phyloP scores from a whole-genome alignment of 2,329 filamentous ascomycete genomes.

The Fusarium ambrosium region DNA sequence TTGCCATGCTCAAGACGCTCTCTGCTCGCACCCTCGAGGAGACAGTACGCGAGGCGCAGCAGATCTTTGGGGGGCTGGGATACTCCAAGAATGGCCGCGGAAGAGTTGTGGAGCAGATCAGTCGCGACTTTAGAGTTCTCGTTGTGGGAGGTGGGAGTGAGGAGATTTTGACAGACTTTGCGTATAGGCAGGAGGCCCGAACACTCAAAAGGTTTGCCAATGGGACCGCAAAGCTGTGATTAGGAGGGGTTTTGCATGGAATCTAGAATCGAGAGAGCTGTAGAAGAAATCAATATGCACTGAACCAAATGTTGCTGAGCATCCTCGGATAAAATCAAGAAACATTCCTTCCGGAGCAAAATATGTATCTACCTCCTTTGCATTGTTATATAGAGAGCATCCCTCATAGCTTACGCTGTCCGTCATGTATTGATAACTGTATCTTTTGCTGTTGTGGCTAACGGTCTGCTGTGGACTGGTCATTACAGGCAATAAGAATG shows the following conservation, averaged over 20 bases:
- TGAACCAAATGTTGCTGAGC: too few species aligned
- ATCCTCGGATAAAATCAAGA: too few species aligned
- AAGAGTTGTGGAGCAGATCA: conserved; percentile 11
- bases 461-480: too few species aligned
- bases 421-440: too few species aligned
- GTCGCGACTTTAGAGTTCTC: conserved; percentile 9
- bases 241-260: rapidly evolving
- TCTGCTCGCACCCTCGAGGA: conserved; percentile 1
- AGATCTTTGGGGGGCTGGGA: conserved; percentile 15
- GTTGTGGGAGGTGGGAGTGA: conserved; percentile 18
- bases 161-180: conserved; percentile 19
- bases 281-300: neutral
- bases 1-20: conserved; percentile 10
- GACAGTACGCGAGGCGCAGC: conserved; percentile 12
- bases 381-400: too few species aligned
- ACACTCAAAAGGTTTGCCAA: neutral
- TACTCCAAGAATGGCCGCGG: conserved; percentile 7
- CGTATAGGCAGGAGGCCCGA: neutral
- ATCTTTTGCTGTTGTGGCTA: too few species aligned
- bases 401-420: too few species aligned
- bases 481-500: too few species aligned
- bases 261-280: neutral
- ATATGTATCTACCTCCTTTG: too few species aligned
- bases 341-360: rapidly evolving
- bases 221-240: neutral